Evolutionary conservation across 345 rosid genomes (phyloP), one percentile per base, ranked within the genome.

Genomic region (Orychophragmus violaceus): DNA sequence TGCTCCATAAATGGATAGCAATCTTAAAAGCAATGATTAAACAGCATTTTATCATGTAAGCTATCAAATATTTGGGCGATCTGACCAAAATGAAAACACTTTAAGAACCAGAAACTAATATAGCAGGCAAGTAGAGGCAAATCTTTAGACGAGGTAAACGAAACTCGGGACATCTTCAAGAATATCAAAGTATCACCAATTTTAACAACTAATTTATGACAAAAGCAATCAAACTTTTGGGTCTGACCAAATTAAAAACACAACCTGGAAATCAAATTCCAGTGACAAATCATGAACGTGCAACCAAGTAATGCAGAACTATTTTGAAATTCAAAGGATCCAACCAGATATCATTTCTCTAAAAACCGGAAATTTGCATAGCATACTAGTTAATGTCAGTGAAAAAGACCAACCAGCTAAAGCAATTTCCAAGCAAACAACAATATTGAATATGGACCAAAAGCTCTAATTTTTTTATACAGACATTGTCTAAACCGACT

Each of bases 191-290:
- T 10, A 21, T 13, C 18, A 60, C 6, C 8, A 0, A 23, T 22
- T 42, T 19, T 16, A 35, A 46, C 30, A 24, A 27, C 39, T 18
- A 60, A 29, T 16, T 5, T 12, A 63, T 33, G 42, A 45, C 12
- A 56, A 56, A 71, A 49, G 54, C 54, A 57, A 21, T 14, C 45
- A 36, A 28, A 35, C 28, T 18, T 12, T 37, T n/a, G 16, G 45
- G 44, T 36, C 23, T 14, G 24, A 58, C 1, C 48, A 72, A 8
- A 56, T 27, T 6, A 53, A 24, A 62, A 57, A 28, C 65, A 72
- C 50, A 36, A 93, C 98, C 97, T 89, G 97, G 54, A 90, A 36
- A 64, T 72, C 35, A 56, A 71, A 49, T 72, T 57, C 37, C 71
- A 56, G 7, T 46, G 44, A 36, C 59, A 58, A 39, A 57, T 21